These are phyloP conservation scores for Vararia minispora DNA, from an alignment of 768 basidiomycete species.

Conservation along the genomic window DNA sequence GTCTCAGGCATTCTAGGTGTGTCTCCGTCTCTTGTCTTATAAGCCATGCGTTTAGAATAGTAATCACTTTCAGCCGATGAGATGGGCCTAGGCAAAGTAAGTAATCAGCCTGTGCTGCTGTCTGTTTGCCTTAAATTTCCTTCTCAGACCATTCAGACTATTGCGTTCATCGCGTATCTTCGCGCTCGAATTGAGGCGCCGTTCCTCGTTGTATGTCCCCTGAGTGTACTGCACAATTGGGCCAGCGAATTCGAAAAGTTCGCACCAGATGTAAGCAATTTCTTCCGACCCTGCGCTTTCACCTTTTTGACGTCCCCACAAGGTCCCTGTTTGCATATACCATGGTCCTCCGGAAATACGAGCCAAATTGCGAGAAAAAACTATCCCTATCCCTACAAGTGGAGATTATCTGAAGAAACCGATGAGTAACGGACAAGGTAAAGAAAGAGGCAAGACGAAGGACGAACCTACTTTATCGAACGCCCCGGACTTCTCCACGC, in stretches of 20 bases:
- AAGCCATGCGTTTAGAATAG: background rate
- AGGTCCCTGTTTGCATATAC: conserved; percentile 88
- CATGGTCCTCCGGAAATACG: conserved; percentile 80
- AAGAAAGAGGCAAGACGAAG: too few relatives aligned
- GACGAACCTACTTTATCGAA: too few relatives aligned
- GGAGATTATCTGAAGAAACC: conserved; percentile 20
- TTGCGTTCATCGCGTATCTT: conserved; percentile 87
- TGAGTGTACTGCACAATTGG: conserved; percentile 93
- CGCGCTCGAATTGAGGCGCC: conserved; percentile 64
- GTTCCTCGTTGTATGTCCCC: conserved; percentile 84
- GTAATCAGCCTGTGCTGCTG: conserved; percentile 1
- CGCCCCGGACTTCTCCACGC: conserved; percentile 17
- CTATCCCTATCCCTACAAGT: too few relatives aligned
- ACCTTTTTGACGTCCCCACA: background rate
- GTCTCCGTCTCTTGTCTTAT: conserved; percentile 9
- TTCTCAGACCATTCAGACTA: conserved; percentile 81
- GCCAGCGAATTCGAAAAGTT: conserved; percentile 74
- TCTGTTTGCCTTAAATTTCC: conserved; percentile 1
- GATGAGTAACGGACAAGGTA: conserved; percentile 19
- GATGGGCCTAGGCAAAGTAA: conserved; percentile 86
- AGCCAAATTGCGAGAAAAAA: conserved; percentile 59
- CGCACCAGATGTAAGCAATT: conserved; percentile 53
- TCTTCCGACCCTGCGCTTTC: background rate
- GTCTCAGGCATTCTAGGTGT: conserved; percentile 70
- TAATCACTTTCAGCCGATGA: conserved; percentile 59